Conservation (phyloP, 2,329 filamentous ascomycete species). For the Microdochium paspali region DNA sequence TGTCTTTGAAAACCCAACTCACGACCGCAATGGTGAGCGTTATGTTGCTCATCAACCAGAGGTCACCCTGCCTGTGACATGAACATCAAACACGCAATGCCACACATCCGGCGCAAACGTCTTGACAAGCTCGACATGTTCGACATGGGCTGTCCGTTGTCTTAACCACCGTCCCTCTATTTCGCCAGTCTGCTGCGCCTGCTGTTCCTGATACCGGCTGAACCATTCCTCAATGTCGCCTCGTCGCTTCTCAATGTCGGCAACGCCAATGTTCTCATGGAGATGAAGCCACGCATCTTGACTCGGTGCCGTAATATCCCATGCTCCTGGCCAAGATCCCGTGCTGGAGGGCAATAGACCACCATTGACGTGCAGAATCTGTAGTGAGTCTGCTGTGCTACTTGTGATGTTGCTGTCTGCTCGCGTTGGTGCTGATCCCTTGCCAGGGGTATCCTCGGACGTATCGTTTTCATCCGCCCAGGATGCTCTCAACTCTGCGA, state of each 20-base stretch:
- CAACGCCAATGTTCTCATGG: slow-evolving; percentile 54
- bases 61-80: slow-evolving; percentile 18
- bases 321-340: slow-evolving; percentile 41
- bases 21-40: background rate
- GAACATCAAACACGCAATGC: slow-evolving; percentile 62
- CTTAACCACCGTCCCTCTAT: slow-evolving; percentile 16
- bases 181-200: slow-evolving; percentile 23
- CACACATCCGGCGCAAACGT: slow-evolving; percentile 60
- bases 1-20: no score
- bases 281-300: slow-evolving; percentile 50
- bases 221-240: slow-evolving; percentile 32
- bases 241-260: slow-evolving; percentile 37
- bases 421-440: no score
- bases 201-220: background rate
- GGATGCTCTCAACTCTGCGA: slow-evolving; percentile 25
- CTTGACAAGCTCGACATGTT: slow-evolving; percentile 57
- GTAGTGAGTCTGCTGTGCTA: slow-evolving; percentile 18
- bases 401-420: slow-evolving; percentile 12
- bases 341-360: slow-evolving; percentile 52
- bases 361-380: slow-evolving; percentile 52
- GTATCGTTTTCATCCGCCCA: background rate
- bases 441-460: no score
- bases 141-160: slow-evolving; percentile 25
- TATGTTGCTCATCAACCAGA: background rate
- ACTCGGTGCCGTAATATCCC: slow-evolving; percentile 28